Evolutionary conservation across 352 stramenopile genomes (phyloP), one percentile per base, ranked within the genome.

Genomic region (Thraustochytrium striatum): DNA sequence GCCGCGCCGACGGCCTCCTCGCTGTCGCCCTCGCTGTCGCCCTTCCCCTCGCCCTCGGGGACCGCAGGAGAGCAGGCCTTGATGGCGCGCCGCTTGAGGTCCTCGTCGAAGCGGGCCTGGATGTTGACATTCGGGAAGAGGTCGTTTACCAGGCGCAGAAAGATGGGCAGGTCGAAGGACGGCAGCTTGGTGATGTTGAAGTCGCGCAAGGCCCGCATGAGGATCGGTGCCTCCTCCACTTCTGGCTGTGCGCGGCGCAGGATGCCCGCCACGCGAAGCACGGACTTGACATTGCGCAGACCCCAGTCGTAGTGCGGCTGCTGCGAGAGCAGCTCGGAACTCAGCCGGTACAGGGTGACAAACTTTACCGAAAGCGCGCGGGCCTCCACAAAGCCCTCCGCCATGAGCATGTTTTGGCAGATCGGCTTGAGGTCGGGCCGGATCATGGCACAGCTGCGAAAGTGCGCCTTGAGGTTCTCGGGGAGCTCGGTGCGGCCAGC

Each of bases 331-430:
- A 97, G 93, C 78, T 97, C 90, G 83, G 98, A 88, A 78, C 96
- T 99, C 33, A 99, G 85, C 57, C 97, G 93, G 84, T 99, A 99
- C 9, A 99, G 87, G 75, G 98, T 88, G 11, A 99, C 96, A 69
- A 99, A 91, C 83, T 95, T 98, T 3, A 91, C 92, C n/a, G 96
- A 91, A 30, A 99, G 94, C 61, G 94, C 87, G 72, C 99, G 94
- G 0, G 97, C 97, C 3, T 92, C 98, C 3, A 92, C 95, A 84
- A 99, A 99, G 52, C 97, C 97, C 87, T 99, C 95, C 47, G 94
- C 98, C 83, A 98, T 99, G 2, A 99, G 88, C 96, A 99, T 99
- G 35, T 99, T 96, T 84, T 99, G 93, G 2, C 96, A 95, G 83
- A 99, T 99, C 33, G 98, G 84, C 75, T 99, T 95, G 19, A 94